These are phyloP conservation scores for Nakataea oryzae DNA, from an alignment of 2,329 filamentous ascomycete species.

Conservation along the genomic window DNA sequence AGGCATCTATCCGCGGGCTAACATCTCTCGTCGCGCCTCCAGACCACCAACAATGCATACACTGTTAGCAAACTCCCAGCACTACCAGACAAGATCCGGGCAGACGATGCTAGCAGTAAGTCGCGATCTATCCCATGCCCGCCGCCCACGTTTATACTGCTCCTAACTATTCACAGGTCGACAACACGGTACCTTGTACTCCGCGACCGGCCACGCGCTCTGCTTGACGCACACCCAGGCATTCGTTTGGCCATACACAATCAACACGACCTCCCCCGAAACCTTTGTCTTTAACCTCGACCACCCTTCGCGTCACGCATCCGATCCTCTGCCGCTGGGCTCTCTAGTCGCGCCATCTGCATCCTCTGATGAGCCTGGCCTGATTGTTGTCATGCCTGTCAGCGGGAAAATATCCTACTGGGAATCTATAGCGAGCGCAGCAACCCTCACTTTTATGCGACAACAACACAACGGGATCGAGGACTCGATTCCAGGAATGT, in stretches of 20 bases:
- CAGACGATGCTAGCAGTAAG: conserved; percentile 52
- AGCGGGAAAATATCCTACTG: conserved; percentile 85
- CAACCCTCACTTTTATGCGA: conserved; percentile 72
- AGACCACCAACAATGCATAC: conserved; percentile 81
- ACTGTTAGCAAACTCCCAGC: conserved; percentile 76
- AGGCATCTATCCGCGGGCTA: conserved; percentile 6
- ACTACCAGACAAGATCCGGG: conserved; percentile 66
- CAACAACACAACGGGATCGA: conserved; percentile 75
- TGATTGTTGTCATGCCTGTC: conserved; percentile 76
- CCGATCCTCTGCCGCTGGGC: conserved; percentile 70
- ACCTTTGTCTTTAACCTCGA: conserved; percentile 74
- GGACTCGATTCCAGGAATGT: conserved; percentile 60
- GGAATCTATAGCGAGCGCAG: conserved; percentile 87
- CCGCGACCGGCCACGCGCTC: conserved; percentile 62
- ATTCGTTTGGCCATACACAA: conserved; percentile 81
- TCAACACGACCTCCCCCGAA: conserved; percentile 57
- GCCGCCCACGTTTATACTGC: neutral
- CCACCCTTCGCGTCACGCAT: conserved; percentile 53
- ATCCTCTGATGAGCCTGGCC: conserved; percentile 68
- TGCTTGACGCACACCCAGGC: conserved; percentile 73
- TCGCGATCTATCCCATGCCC: neutral
- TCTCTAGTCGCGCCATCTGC: conserved; percentile 72
- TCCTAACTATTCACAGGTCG: conserved; percentile 30
- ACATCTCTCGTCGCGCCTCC: conserved; percentile 5
- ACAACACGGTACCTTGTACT: conserved; percentile 57